Evolutionary conservation across 257 asterid genomes (phyloP), one percentile per base, ranked within the genome.

Genomic region (Coffea canephora): DNA sequence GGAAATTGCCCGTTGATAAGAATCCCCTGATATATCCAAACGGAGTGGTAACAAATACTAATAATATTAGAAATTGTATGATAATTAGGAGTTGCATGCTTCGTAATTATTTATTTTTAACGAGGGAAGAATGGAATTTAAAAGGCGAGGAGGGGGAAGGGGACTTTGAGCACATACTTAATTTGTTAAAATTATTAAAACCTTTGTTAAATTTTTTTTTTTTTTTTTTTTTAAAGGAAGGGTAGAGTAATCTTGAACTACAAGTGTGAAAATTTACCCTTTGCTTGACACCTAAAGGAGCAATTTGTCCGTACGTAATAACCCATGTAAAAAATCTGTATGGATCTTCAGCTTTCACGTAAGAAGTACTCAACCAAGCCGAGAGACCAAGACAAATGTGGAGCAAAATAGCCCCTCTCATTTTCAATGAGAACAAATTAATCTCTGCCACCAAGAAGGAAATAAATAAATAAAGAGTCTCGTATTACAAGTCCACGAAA

Each of bases 1-100:
- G 98, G 97, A 88, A 94, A 94, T 64, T 91, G 91, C 0, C 93
- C 91, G 77, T 94, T 92, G 52, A 94, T 81, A 7, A 92, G 94
- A 83, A 94, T 94, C 43, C 90, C 98, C 98, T 94, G 90, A 65
- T 68, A 83, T 7, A 77, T 27, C 65, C 78, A 18, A 34, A 52
- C 43, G 4, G 4, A 39, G 43, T 39, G 43, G 43, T 39, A 39
- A 39, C 43, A 39, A 39, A 39, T 39, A 39, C 43, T 4, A 39
- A 39, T 39, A 39, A 39, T 31, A 66, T 16, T 23, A 46, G 21
- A 9, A 39, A 6, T 34, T 13, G 55, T 41, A 72, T 19, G 31
- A 10, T 10, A 46, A 46, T 46, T 9, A 39, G 4, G 43, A 39
- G 43, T 39, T 39, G 43, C 43, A 39, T 39, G 4, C 43, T 39